Percentiles rank a stretch among this genome's conserved stretches.
Evolutionary conservation across 2,329 filamentous ascomycete genomes (phyloP).

Genomic region (Zymoseptoria brevis): DNA sequence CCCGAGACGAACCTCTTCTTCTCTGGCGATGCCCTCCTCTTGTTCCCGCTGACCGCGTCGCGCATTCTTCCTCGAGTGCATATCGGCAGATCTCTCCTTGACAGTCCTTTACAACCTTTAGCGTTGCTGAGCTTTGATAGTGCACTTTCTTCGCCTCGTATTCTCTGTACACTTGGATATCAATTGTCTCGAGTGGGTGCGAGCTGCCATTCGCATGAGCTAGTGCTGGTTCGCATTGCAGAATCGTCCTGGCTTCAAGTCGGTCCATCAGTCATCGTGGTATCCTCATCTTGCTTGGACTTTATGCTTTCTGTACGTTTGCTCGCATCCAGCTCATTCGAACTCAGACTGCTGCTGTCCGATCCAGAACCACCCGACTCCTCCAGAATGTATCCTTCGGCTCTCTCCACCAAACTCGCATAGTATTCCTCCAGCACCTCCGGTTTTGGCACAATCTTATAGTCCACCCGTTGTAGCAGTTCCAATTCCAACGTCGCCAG

Average conservation of each 20-base stretch:
- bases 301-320: background rate
- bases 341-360: slow-evolving; percentile 10
- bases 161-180: background rate
- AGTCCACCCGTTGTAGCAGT: slow-evolving; percentile 85
- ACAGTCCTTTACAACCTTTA: background rate
- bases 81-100: background rate
- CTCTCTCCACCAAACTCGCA: slow-evolving; percentile 67
- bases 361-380: slow-evolving; percentile 9
- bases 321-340: background rate
- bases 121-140: background rate
- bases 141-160: background rate
- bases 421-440: slow-evolving; percentile 94
- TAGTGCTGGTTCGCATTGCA: background rate
- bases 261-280: slow-evolving; percentile 3
- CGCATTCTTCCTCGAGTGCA: background rate
- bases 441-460: slow-evolving; percentile 93
- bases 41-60: too few species aligned
- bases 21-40: background rate
- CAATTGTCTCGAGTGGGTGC: background rate
- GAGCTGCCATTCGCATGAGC: background rate
- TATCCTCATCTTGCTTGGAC: slow-evolving; percentile 2
- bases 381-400: slow-evolving; percentile 51
- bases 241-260: slow-evolving; percentile 1
- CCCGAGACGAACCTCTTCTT: background rate
- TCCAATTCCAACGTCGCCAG: slow-evolving; percentile 87